Base-by-base conservation (phyloP, 1,139 yeast species). In the Hemisphaericaspora lyxosophila region DNA sequence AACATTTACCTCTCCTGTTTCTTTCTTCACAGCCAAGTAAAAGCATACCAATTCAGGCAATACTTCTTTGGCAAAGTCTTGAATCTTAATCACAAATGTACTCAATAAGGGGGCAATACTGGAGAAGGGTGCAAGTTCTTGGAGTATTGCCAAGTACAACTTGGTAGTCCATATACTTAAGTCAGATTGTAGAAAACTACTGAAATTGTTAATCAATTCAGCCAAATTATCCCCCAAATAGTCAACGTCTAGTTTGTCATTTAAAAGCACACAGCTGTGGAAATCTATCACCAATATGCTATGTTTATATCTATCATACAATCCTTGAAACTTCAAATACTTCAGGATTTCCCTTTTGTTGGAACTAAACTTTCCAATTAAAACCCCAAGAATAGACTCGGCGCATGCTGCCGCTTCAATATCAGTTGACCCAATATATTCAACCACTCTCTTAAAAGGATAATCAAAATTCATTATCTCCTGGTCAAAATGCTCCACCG, bases 351-450 rank as follows among this genome's bases (percentile, higher is more conserved):
- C 59, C 2, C 47, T 38, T 6, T 36, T 42, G 13, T 47, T 45
- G 0, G 29, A 33, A 3, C 48, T 40, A 25, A 46, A 50, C 31
- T 57, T 60, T 41, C 54, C 43, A 2, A 67, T 44, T 23, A 72
- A 49, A 3, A 62, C 71, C 2, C 77, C 77, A 11, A 69, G 36
- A 8, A 67, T 51, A 2, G 66, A 49, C 32, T 73, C 76, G 26
- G 68, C 62, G 36, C 67, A 61, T 3, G 61, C 57, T 9, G 50
- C 48, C 1, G 58, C 47, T 12, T 49, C 45, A 0, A 49, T 25
- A 31, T 46, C 37, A 15, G 38, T 43, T 2, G 35, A 28, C 3
- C 38, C 32, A 3, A 44, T 23, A 25, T 40, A 43, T 6, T 38
- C 34, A 4, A 49, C 23, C 12, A 60, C 41, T 13, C 26, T 17